These are phyloP conservation scores for Apiospora aurea DNA, from an alignment of 2,329 filamentous ascomycete genomes.

Conservation along the genomic window DNA sequence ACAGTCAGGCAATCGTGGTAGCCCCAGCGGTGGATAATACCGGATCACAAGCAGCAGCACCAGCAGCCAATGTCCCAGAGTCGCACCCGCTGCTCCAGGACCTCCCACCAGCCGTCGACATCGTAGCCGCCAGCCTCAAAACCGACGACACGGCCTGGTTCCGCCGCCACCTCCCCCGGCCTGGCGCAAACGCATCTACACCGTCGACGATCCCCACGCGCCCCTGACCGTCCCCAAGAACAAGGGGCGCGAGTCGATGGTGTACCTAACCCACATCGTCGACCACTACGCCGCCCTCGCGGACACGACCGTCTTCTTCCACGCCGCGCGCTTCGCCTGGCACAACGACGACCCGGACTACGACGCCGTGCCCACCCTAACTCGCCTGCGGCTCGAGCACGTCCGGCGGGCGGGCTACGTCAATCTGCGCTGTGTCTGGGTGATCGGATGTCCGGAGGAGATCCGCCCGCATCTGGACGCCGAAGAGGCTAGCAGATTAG, in stretches of 20 bases:
- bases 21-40: not conserved
- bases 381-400: conserved; percentile 57
- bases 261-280: conserved; percentile 68
- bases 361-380: conserved; percentile 56
- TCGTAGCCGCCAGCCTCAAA: conserved; percentile 43
- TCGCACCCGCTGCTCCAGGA: not conserved
- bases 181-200: conserved; percentile 62
- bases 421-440: conserved; percentile 61
- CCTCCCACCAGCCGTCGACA: conserved; percentile 31
- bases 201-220: conserved; percentile 55
- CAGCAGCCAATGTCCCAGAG: not conserved
- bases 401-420: conserved; percentile 63
- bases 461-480: conserved; percentile 32
- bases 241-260: conserved; percentile 65
- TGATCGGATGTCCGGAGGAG: conserved; percentile 35
- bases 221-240: conserved; percentile 35
- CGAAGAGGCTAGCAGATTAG: conserved; percentile 3
- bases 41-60: not conserved
- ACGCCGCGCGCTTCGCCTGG: conserved; percentile 61
- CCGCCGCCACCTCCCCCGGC: conserved; percentile 39
- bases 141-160: conserved; percentile 49
- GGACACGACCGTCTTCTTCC: conserved; percentile 66
- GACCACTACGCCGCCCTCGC: conserved; percentile 66
- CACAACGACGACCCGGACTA: conserved; percentile 56
- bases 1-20: not conserved